Evolutionary conservation across 352 stramenopile genomes (phyloP).

Genomic region (Phytophthora quininea): DNA sequence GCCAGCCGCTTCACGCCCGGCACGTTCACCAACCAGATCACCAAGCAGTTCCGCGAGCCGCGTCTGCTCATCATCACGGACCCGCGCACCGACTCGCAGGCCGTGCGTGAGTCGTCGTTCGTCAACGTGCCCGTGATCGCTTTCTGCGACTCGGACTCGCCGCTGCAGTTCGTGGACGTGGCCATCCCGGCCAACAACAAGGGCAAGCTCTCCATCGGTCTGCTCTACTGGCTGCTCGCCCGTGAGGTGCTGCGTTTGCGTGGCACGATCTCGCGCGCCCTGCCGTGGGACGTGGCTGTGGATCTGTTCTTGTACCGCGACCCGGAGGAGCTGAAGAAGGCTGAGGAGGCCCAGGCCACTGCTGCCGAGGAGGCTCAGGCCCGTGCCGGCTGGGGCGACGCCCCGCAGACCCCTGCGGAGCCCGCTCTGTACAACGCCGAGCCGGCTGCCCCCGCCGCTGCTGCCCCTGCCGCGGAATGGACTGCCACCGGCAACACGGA

Average conservation of each 20-base stretch:
- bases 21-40: constrained; percentile 99
- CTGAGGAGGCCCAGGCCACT: constrained; percentile 94
- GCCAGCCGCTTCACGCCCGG: constrained; percentile 99
- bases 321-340: constrained; percentile 99
- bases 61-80: constrained; percentile 99
- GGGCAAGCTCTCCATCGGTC: constrained; percentile 99
- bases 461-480: constrained; percentile 60
- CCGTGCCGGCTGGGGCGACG: constrained; percentile 76
- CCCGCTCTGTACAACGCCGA: constrained; percentile 61
- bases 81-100: constrained; percentile 97
- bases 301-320: constrained; percentile 99
- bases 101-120: constrained; percentile 98
- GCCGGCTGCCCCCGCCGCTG: constrained; percentile 51
- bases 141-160: constrained; percentile 99
- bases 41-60: constrained; percentile 99
- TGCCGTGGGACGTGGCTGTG: constrained; percentile 98
- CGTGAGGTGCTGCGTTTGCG: constrained; percentile 98
- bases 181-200: constrained; percentile 99
- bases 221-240: constrained; percentile 99
- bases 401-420: constrained; percentile 56
- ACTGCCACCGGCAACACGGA: constrained; percentile 66
- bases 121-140: constrained; percentile 99
- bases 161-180: constrained; percentile 99
- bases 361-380: constrained; percentile 79
- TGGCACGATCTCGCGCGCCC: constrained; percentile 94